Conservation (phyloP, 2,329 filamentous ascomycete species). For the Trichoderma polysporum region DNA sequence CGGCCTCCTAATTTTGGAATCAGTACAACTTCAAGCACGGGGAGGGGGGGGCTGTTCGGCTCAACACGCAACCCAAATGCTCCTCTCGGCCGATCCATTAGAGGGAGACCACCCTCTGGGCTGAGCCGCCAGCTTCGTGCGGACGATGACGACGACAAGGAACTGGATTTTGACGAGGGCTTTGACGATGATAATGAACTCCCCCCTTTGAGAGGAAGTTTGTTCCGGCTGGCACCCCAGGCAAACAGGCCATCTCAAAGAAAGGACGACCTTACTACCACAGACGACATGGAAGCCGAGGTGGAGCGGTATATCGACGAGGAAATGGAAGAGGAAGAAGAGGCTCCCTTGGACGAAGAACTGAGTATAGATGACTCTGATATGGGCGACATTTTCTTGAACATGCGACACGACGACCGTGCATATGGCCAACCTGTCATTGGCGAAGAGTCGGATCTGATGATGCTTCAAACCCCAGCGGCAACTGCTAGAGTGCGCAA, state of each 20-base stretch:
- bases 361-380: conserved; percentile 42
- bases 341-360: conserved; percentile 39
- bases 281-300: conserved; percentile 37
- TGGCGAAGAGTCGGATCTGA: conserved; percentile 50
- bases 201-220: conserved; percentile 33
- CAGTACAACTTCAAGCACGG: conserved; percentile 28
- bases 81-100: conserved; percentile 51
- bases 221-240: conserved; percentile 34
- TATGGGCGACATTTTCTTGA: conserved; percentile 51
- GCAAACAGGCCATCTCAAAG: conserved; percentile 24
- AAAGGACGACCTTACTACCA: conserved; percentile 24
- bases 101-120: conserved; percentile 49
- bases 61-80: conserved; percentile 39
- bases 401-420: conserved; percentile 46
- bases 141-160: conserved; percentile 32
- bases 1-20: conserved; percentile 44
- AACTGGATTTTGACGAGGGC: conserved; percentile 31
- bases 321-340: conserved; percentile 37
- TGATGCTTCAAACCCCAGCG: conserved; percentile 56
- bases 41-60: conserved; percentile 40
- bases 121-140: conserved; percentile 46
- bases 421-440: conserved; percentile 41
- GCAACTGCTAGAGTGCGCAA: conserved; percentile 52
- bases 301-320: conserved; percentile 40
- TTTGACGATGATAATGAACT: conserved; percentile 38